A percentile compares a stretch with the other conserved stretches of the same genome.
phyloP scores from a whole-genome alignment of 116 monocot genomes.

The Cymodocea nodosa region DNA sequence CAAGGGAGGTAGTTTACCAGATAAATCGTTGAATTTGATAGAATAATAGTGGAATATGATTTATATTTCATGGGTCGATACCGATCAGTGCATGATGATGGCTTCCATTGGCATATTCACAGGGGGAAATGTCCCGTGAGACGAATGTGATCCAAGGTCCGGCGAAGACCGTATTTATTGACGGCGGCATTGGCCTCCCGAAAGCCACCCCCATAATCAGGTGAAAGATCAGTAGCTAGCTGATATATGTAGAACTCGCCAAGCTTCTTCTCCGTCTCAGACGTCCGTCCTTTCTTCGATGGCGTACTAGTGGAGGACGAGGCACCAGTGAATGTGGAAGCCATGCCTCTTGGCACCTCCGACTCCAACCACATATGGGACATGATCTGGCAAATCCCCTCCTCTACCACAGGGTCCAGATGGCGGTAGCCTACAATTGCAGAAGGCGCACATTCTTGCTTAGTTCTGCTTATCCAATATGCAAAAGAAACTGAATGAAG shows the following conservation, averaged over 20 bases:
- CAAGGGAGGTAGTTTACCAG: background rate
- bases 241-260: conserved; percentile 94
- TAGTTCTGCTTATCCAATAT: too few relatives aligned
- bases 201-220: conserved; percentile 87
- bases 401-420: conserved; percentile 76
- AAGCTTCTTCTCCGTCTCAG: conserved; percentile 67
- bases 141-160: conserved; percentile 65
- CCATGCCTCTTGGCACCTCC: conserved; percentile 39
- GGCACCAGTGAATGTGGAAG: conserved; percentile 29
- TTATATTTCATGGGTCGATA: too few relatives aligned
- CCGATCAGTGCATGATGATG: too few relatives aligned
- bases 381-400: conserved; percentile 89
- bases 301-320: conserved; percentile 33
- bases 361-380: conserved; percentile 97
- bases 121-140: conserved; percentile 54
- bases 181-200: conserved; percentile 72
- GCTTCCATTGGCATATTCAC: too few relatives aligned
- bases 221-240: conserved; percentile 64
- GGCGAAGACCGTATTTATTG: conserved; percentile 62
- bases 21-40: background rate
- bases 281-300: conserved; percentile 61
- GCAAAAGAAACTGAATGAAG: too few relatives aligned
- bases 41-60: background rate
- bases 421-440: conserved; percentile 46
- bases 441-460: too few relatives aligned